Evolutionary conservation across 495 filamentous ascomycete species (phyloP).

Genomic region (Aspergillus taichungensis): DNA sequence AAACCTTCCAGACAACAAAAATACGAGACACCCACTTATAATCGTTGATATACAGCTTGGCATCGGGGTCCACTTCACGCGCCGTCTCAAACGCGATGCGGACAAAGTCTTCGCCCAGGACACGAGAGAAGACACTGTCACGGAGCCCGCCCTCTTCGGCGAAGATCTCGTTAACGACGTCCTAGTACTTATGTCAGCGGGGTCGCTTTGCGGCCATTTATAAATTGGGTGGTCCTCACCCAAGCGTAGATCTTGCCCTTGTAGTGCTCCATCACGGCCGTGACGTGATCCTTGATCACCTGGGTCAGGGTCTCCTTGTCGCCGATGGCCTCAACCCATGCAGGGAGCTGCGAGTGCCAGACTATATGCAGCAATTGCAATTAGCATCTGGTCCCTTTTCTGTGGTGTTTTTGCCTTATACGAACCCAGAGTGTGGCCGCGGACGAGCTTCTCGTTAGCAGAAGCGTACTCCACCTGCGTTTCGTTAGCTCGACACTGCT

Average conservation of each 20-base stretch:
- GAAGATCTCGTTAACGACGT: slow-evolving; percentile 65
- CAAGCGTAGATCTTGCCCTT: slow-evolving; percentile 43
- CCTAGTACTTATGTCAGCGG: slow-evolving; percentile 26
- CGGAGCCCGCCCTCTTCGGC: slow-evolving; percentile 59
- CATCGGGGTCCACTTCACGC: slow-evolving; percentile 43
- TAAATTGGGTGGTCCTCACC: slow-evolving; percentile 14
- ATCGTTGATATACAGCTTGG: slow-evolving; percentile 63
- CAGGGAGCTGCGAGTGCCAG: slow-evolving; percentile 47
- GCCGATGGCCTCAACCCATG: slow-evolving; percentile 36
- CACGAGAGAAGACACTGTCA: slow-evolving; percentile 44
- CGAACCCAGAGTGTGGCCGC: slow-evolving; percentile 41
- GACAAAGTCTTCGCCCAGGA: slow-evolving; percentile 49
- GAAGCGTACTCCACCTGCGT: slow-evolving; percentile 37
- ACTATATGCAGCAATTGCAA: slow-evolving; percentile 11
- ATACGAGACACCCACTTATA: slow-evolving; percentile 19
- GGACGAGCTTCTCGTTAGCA: slow-evolving; percentile 37
- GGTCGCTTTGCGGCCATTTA: neutral
- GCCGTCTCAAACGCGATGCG: slow-evolving; percentile 49
- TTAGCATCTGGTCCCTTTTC: neutral
- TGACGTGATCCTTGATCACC: slow-evolving; percentile 29
- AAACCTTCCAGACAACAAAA: too few relatives aligned
- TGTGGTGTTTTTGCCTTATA: neutral
- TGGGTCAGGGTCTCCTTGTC: slow-evolving; percentile 34
- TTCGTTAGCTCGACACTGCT: neutral
- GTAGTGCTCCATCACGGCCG: slow-evolving; percentile 16